These are phyloP conservation scores for Cryptococcus sp. DNA, from an alignment of 1,284 basidiomycete species.

Conservation along the genomic window DNA sequence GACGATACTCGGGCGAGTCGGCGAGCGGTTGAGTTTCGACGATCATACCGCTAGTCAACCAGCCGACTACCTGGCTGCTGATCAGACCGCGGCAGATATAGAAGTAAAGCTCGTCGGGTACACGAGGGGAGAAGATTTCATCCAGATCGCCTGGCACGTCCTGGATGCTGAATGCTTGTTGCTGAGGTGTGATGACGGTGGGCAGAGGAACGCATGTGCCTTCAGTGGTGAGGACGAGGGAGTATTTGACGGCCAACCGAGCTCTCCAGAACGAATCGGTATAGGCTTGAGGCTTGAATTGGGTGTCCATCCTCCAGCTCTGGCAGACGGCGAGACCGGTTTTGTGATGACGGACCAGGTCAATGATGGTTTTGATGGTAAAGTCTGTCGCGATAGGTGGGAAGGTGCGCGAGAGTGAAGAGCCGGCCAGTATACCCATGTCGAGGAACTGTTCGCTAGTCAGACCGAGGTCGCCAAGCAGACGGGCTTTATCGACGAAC, in stretches of 20 bases:
- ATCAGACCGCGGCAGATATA: conserved; percentile 91
- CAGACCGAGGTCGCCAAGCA: conserved; percentile 75
- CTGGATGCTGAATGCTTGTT: conserved; percentile 63
- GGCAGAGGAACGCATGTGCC: conserved; percentile 87
- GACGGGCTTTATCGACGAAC: conserved; percentile 76
- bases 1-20: conserved; percentile 89
- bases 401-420: conserved; percentile 82
- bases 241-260: conserved; percentile 89
- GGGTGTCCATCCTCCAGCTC: conserved; percentile 66
- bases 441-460: conserved; percentile 93
- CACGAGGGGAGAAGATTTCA: conserved; percentile 90
- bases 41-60: conserved; percentile 79
- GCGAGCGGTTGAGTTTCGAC: conserved; percentile 88
- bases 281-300: conserved; percentile 57
- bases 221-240: conserved; percentile 86
- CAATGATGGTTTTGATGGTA: conserved; percentile 77
- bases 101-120: conserved; percentile 96
- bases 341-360: conserved; percentile 87
- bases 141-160: conserved; percentile 91
- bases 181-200: conserved; percentile 63
- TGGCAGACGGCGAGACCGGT: conserved; percentile 78
- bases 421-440: conserved; percentile 86
- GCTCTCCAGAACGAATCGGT: conserved; percentile 86
- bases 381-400: conserved; percentile 74
- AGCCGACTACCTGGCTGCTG: conserved; percentile 82